A percentile compares a stretch with the other conserved stretches of the same genome.
Evolutionary conservation across 331 rosid species (phyloP).

Genomic region (Spiraea crenata): DNA sequence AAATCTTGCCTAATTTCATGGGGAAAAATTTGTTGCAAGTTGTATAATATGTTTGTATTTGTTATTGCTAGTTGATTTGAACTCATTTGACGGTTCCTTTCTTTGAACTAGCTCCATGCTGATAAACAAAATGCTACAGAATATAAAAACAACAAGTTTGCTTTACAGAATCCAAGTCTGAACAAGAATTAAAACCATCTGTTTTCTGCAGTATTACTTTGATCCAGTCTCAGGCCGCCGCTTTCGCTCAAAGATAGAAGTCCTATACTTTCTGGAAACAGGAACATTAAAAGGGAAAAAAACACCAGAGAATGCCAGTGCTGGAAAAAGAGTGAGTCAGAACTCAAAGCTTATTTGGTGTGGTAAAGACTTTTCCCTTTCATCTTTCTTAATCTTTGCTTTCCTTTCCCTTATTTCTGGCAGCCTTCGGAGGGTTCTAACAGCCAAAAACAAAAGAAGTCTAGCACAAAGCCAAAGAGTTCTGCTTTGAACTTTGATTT

Average conservation of each 20-base stretch:
- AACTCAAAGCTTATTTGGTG: not conserved
- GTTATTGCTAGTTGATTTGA: not conserved
- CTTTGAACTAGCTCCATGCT: not conserved
- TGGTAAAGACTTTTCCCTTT: not conserved
- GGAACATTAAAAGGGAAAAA: slow-evolving; percentile 40
- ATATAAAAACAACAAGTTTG: slow-evolving; percentile 5
- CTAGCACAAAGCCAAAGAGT: slow-evolving; percentile 22
- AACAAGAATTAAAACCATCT: slow-evolving; percentile 11
- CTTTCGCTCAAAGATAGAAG: slow-evolving; percentile 61
- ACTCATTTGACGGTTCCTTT: not conserved
- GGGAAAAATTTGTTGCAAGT: not conserved
- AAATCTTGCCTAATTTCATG: not conserved
- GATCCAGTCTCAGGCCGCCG: slow-evolving; percentile 45
- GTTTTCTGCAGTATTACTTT: slow-evolving; percentile 50
- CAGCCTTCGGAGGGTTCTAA: slow-evolving; percentile 28
- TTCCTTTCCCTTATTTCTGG: not conserved
- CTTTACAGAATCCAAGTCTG: slow-evolving; percentile 4
- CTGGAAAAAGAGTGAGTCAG: slow-evolving; percentile 35
- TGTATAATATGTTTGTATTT: slow-evolving; percentile 3
- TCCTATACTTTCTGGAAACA: slow-evolving; percentile 48
- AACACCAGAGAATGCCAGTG: slow-evolving; percentile 21
- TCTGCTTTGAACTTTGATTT: slow-evolving; percentile 38
- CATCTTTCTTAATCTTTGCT: not conserved
- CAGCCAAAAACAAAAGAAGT: slow-evolving; percentile 34
- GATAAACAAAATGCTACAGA: not conserved